Evolutionary conservation across 805 yeast species (phyloP).

Genomic region (Phaffomyces thermotolerans): DNA sequence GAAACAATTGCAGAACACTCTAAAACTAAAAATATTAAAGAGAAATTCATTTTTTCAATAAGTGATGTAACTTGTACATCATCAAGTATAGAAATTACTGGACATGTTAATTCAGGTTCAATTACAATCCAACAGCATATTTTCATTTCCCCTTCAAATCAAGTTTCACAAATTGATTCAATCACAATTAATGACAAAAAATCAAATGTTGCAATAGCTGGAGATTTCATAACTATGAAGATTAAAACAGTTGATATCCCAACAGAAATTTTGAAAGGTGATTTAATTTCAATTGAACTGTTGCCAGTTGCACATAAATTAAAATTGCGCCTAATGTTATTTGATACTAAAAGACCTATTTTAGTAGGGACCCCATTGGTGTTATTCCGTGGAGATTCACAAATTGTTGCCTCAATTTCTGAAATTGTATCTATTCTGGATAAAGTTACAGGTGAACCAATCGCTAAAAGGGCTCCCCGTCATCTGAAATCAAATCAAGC

Average conservation of each 20-base stretch:
- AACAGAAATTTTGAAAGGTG: slow-evolving; percentile 87
- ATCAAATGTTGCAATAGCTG: slow-evolving; percentile 68
- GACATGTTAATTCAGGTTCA: slow-evolving; percentile 89
- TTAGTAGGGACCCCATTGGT: slow-evolving; percentile 90
- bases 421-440: slow-evolving; percentile 77
- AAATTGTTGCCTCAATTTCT: slow-evolving; percentile 84
- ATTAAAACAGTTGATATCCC: slow-evolving; percentile 78
- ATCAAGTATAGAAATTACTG: slow-evolving; percentile 71
- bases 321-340: slow-evolving; percentile 76
- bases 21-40: slow-evolving; percentile 55
- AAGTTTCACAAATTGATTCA: slow-evolving; percentile 84
- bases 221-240: slow-evolving; percentile 89
- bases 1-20: slow-evolving; percentile 71
- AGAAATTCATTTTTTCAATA: slow-evolving; percentile 68
- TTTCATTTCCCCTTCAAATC: slow-evolving; percentile 85
- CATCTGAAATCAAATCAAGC: slow-evolving; percentile 95
- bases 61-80: slow-evolving; percentile 81
- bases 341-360: slow-evolving; percentile 91
- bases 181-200: slow-evolving; percentile 79
- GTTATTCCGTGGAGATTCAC: slow-evolving; percentile 88
- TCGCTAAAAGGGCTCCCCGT: slow-evolving; percentile 78
- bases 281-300: slow-evolving; percentile 87
- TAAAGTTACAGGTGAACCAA: slow-evolving; percentile 88
- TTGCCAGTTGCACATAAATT: slow-evolving; percentile 73
- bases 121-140: slow-evolving; percentile 90